phyloP scores from a whole-genome alignment of 345 rosid species.

The Aquilaria malaccensis region DNA sequence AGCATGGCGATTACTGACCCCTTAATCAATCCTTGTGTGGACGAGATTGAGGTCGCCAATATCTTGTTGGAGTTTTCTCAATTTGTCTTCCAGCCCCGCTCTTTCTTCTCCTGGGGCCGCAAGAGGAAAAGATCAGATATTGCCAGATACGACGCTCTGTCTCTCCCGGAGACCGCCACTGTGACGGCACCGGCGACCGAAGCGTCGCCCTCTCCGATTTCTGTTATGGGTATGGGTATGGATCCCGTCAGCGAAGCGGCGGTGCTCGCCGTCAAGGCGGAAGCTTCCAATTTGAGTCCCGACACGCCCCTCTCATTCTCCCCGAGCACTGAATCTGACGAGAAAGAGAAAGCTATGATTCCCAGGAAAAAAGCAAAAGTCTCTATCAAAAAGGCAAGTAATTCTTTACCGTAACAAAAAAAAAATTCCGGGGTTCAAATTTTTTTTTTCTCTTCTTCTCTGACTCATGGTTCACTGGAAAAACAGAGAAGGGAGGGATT shows the following conservation, averaged over 20 bases:
- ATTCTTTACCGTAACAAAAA: too few relatives aligned
- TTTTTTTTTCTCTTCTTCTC: not conserved
- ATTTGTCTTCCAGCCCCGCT: not conserved
- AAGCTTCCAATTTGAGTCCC: conserved; percentile 27
- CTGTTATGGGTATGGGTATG: too few relatives aligned
- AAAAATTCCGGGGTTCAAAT: too few relatives aligned
- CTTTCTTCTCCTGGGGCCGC: conserved; percentile 21
- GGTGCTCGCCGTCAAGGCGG: conserved; percentile 1
- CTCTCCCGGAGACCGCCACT: not conserved
- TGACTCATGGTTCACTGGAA: not conserved
- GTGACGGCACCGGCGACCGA: too few relatives aligned
- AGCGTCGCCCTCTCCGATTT: too few relatives aligned
- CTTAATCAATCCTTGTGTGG: not conserved
- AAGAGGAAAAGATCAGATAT: conserved; percentile 23
- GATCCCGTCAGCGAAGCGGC: too few relatives aligned
- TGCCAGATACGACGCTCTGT: not conserved
- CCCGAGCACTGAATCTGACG: conserved; percentile 31
- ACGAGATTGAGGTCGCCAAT: conserved; percentile 12
- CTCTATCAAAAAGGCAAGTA: too few relatives aligned
- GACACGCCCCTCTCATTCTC: conserved; percentile 29
- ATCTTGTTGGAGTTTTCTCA: conserved; percentile 16
- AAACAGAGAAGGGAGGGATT: conserved; percentile 26
- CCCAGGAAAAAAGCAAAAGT: conserved; percentile 15
- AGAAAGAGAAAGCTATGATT: conserved; percentile 10
- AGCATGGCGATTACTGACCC: not conserved